These are phyloP conservation scores for Eremomyces bilateralis DNA, from an alignment of 495 filamentous ascomycete species.

Conservation along the genomic window DNA sequence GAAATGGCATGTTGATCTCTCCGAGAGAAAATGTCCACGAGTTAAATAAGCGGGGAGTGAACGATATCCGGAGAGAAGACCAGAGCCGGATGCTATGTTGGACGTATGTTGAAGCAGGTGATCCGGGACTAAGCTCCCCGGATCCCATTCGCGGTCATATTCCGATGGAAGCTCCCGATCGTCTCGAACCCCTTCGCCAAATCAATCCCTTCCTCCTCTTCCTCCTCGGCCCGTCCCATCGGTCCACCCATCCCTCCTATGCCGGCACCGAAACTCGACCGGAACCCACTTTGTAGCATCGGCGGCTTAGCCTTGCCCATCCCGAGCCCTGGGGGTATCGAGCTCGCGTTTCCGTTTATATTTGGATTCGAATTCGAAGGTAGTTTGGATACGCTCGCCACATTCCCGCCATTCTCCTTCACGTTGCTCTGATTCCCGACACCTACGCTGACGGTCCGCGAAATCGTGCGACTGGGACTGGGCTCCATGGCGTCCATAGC, in stretches of 20 bases:
- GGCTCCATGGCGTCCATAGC: not conserved
- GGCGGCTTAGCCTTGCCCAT: constrained; percentile 36
- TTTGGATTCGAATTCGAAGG: not conserved
- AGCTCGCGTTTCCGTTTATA: constrained; percentile 6
- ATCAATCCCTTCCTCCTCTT: too few relatives aligned
- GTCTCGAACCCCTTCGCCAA: constrained; percentile 41
- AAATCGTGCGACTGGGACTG: constrained; percentile 10
- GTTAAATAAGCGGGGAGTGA: too few relatives aligned
- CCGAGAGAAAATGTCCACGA: too few relatives aligned
- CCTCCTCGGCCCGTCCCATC: too few relatives aligned
- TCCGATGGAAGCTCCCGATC: constrained; percentile 43
- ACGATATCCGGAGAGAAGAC: too few relatives aligned
- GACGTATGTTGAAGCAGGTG: too few relatives aligned
- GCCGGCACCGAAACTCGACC: not conserved
- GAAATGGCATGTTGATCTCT: too few relatives aligned
- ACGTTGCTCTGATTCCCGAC: constrained; percentile 1
- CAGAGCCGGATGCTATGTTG: too few relatives aligned
- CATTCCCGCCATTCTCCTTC: constrained; percentile 2
- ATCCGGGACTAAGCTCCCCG: too few relatives aligned
- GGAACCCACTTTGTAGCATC: constrained; percentile 41
- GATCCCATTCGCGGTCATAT: too few relatives aligned
- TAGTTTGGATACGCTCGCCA: constrained; percentile 4
- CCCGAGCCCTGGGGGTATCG: constrained; percentile 23
- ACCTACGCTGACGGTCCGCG: constrained; percentile 10
- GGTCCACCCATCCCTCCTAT: constrained; percentile 8